phyloP scores from a whole-genome alignment of 768 basidiomycete genomes.

The Hirschioporus abietinus region DNA sequence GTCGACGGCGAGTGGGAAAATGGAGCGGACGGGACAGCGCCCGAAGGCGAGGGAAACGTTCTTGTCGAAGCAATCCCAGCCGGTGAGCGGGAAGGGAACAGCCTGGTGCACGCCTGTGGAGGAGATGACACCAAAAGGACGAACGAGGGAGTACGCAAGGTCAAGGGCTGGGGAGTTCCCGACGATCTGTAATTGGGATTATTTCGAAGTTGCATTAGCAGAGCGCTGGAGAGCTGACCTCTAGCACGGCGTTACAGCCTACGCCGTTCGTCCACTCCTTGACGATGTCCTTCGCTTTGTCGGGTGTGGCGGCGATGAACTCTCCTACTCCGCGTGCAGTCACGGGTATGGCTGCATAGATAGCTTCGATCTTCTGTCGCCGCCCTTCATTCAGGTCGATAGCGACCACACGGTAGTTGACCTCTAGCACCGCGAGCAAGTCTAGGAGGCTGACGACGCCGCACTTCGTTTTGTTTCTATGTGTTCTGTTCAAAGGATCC shows the following conservation, averaged over 20 bases:
- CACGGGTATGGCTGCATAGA: slow-evolving; percentile 47
- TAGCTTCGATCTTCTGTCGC: slow-evolving; percentile 52
- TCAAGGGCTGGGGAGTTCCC: slow-evolving; percentile 59
- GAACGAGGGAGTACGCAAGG: slow-evolving; percentile 64
- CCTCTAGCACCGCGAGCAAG: slow-evolving; percentile 38
- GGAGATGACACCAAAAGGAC: slow-evolving; percentile 68
- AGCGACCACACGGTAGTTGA: slow-evolving; percentile 53
- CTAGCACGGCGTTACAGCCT: slow-evolving; percentile 63
- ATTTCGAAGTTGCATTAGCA: too few species aligned
- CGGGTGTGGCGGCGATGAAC: slow-evolving; percentile 46
- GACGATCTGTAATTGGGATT: slow-evolving; percentile 55
- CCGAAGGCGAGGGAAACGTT: slow-evolving; percentile 80
- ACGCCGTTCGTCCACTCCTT: slow-evolving; percentile 47
- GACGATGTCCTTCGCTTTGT: slow-evolving; percentile 45
- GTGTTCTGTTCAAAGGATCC: not conserved
- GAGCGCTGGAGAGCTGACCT: slow-evolving; percentile 45
- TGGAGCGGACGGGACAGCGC: slow-evolving; percentile 72
- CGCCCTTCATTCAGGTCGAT: slow-evolving; percentile 57
- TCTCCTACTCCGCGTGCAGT: slow-evolving; percentile 41
- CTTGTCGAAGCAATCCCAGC: slow-evolving; percentile 60
- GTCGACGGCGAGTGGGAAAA: slow-evolving; percentile 69
- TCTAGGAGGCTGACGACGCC: slow-evolving; percentile 61
- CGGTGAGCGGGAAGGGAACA: slow-evolving; percentile 44
- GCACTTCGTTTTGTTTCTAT: slow-evolving; percentile 41
- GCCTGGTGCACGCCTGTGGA: slow-evolving; percentile 70